These are phyloP conservation scores for Skeletonema marinoi DNA, from an alignment of 108 stramenopile genomes.

Conservation along the genomic window DNA sequence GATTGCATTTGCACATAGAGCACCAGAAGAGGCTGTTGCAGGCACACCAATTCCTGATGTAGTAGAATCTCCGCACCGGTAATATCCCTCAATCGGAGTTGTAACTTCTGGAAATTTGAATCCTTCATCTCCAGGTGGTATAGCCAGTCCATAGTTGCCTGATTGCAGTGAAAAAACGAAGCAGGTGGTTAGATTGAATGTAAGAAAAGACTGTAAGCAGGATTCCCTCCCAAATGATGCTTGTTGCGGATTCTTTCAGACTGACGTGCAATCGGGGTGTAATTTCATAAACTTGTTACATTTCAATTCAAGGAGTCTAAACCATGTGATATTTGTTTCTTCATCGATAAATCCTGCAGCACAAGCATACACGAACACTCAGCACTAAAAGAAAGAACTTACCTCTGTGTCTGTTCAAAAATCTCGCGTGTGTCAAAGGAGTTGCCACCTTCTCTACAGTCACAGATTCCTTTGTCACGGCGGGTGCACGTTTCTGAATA, in stretches of 20 bases:
- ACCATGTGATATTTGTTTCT: slow-evolving; percentile 26
- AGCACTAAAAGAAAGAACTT: slow-evolving; percentile 3
- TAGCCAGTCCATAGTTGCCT: slow-evolving; percentile 49
- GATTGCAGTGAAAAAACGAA: neutral
- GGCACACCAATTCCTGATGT: slow-evolving; percentile 75
- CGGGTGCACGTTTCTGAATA: slow-evolving; percentile 89
- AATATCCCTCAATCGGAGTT: slow-evolving; percentile 52
- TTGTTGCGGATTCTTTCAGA: slow-evolving; percentile 59
- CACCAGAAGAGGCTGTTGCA: slow-evolving; percentile 67
- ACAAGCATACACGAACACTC: too few relatives aligned
- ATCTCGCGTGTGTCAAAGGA: slow-evolving; percentile 93
- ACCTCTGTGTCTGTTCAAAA: slow-evolving; percentile 54
- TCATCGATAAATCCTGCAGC: slow-evolving; percentile 40
- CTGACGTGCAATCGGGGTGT: slow-evolving; percentile 90
- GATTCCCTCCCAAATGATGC: neutral
- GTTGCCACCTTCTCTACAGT: slow-evolving; percentile 82
- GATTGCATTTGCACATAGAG: slow-evolving; percentile 53
- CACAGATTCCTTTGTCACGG: slow-evolving; percentile 75
- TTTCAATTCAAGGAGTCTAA: slow-evolving; percentile 36
- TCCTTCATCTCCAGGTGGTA: slow-evolving; percentile 34
- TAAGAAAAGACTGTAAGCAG: neutral
- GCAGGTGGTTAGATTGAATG: neutral
- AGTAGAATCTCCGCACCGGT: slow-evolving; percentile 66
- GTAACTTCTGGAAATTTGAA: slow-evolving; percentile 51
- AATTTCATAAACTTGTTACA: slow-evolving; percentile 25